Evolutionary conservation across 108 stramenopile genomes (phyloP).

Genomic region (Cyclotella cryptica): DNA sequence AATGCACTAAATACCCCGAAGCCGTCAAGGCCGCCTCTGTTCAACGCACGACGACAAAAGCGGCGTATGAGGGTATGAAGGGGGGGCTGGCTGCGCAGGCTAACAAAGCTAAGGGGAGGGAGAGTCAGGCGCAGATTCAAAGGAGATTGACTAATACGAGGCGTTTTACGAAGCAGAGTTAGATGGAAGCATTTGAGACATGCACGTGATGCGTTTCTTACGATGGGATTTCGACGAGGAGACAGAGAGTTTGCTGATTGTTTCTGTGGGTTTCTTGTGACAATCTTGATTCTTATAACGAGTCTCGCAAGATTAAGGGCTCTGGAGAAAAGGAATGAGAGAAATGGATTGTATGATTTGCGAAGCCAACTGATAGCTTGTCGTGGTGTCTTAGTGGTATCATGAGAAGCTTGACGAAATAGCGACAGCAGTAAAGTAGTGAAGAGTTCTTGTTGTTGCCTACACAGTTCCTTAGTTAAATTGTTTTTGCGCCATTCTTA

Average conservation of each 20-base stretch:
- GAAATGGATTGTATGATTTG: neutral
- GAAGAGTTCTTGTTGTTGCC: no score
- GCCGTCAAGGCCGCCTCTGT: conserved; percentile 38
- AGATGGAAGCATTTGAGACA: neutral
- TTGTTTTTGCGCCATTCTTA: no score
- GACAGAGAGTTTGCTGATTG: neutral
- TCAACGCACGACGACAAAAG: conserved; percentile 28
- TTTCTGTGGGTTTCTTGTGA: neutral
- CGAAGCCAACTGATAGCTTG: neutral
- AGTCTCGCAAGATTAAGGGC: neutral
- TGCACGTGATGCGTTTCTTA: neutral
- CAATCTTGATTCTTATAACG: neutral
- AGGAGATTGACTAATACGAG: conserved; percentile 49
- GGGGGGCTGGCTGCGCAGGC: conserved; percentile 48
- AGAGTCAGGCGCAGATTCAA: conserved; percentile 52
- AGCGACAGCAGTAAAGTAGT: neutral
- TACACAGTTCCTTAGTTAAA: no score
- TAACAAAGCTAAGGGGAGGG: conserved; percentile 33
- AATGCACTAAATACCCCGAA: conserved; percentile 49
- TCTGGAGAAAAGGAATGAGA: neutral
- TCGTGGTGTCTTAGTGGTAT: neutral
- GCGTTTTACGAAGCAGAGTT: conserved; percentile 46
- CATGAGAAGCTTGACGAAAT: neutral
- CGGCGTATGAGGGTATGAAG: conserved; percentile 41
- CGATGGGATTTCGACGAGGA: neutral